Evolutionary conservation across 495 filamentous ascomycete genomes (phyloP).

Genomic region (Elaphomyces granulatus): DNA sequence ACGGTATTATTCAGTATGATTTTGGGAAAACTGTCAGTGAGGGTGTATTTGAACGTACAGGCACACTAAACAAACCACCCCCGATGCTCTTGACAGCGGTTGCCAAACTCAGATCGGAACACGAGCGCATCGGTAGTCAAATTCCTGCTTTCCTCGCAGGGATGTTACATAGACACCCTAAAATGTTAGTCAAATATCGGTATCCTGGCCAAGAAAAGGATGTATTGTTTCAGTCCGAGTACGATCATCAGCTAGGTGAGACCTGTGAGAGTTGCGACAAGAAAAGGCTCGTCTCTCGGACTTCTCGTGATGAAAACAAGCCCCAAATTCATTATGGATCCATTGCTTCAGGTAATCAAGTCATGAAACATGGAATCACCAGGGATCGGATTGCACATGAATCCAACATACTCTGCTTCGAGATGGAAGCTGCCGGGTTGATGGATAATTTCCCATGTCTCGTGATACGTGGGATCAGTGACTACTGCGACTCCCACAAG

Average conservation of each 20-base stretch:
- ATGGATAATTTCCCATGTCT: slow-evolving; percentile 14
- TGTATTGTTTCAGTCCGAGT: slow-evolving; percentile 8
- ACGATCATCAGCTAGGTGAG: slow-evolving; percentile 4
- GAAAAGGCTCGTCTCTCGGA: neutral
- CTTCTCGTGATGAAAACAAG: slow-evolving; percentile 1
- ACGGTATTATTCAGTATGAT: no score
- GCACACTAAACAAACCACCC: slow-evolving; percentile 14
- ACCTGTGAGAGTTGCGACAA: slow-evolving; percentile 8
- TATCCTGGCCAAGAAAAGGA: slow-evolving; percentile 6
- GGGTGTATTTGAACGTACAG: slow-evolving; percentile 10
- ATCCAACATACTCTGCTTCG: slow-evolving; percentile 15
- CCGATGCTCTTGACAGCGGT: slow-evolving; percentile 7
- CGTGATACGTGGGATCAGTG: slow-evolving; percentile 14
- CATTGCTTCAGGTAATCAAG: slow-evolving; percentile 17
- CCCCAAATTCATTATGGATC: slow-evolving; percentile 15
- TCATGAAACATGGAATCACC: slow-evolving; percentile 14
- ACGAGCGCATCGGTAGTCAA: no score
- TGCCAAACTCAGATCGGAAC: no score
- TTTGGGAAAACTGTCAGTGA: neutral
- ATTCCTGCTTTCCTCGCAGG: no score
- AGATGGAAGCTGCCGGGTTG: slow-evolving; percentile 20
- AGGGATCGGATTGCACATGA: slow-evolving; percentile 16
- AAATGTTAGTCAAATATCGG: no score
- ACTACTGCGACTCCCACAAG: slow-evolving; percentile 21
- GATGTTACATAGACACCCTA: no score